phyloP scores from a whole-genome alignment of 352 stramenopile species.

The Pythium volutum region DNA sequence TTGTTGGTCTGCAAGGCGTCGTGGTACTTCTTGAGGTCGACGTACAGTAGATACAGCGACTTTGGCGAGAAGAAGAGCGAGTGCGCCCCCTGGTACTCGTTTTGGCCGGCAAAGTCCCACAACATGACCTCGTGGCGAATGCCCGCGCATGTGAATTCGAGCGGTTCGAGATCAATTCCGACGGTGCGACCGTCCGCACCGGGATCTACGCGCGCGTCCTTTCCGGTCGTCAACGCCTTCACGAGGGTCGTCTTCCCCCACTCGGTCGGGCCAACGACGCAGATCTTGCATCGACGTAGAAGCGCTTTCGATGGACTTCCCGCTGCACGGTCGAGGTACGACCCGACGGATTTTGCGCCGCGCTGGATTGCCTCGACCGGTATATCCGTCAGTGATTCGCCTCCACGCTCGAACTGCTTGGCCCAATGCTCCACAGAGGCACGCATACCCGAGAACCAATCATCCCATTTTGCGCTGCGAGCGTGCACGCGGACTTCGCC shows the following conservation, averaged over 20 bases:
- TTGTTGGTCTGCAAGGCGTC: conserved; percentile 5
- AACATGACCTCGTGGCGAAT: conserved; percentile 5
- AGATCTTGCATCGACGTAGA: conserved; percentile 14
- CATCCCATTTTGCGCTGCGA: too few relatives aligned
- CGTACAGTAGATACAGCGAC: conserved; percentile 14
- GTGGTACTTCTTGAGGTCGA: conserved; percentile 16
- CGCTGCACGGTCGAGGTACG: conserved; percentile 6
- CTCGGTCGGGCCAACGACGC: conserved; percentile 13
- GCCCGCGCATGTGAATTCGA: not conserved
- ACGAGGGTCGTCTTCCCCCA: conserved; percentile 16
- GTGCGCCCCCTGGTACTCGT: conserved; percentile 14
- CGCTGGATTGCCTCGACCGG: conserved; percentile 1
- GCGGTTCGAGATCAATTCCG: conserved; percentile 5
- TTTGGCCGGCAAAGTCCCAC: conserved; percentile 19
- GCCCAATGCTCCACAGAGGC: conserved; percentile 15
- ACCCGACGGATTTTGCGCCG: conserved; percentile 6
- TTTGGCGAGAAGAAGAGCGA: conserved; percentile 12
- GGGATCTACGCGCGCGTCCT: conserved; percentile 6
- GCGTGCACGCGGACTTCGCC: not conserved
- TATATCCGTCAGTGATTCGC: conserved; percentile 8
- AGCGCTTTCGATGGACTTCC: not conserved
- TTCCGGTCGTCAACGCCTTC: conserved; percentile 12
- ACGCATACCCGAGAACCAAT: conserved; percentile 11
- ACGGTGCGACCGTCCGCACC: conserved; percentile 11
- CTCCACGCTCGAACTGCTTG: conserved; percentile 10